Evolutionary conservation across 148 eudicot species (phyloP).

Genomic region (Nepenthes gracilis): DNA sequence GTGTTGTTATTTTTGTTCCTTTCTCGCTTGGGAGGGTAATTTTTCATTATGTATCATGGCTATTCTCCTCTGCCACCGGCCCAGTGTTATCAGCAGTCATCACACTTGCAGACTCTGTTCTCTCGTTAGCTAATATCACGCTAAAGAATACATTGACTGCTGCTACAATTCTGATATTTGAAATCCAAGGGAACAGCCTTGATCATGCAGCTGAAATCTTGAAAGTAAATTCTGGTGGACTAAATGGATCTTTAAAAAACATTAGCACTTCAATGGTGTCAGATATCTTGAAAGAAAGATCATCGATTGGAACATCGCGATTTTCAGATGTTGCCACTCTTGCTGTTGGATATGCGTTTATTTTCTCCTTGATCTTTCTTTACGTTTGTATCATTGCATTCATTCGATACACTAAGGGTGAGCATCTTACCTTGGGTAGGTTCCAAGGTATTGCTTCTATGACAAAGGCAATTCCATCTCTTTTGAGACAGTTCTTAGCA

Average conservation of each 20-base stretch:
- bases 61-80: slow-evolving; percentile 52
- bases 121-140: slow-evolving; percentile 75
- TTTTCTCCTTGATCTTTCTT: slow-evolving; percentile 64
- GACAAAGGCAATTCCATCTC: slow-evolving; percentile 78
- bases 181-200: slow-evolving; percentile 28
- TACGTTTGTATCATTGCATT: slow-evolving; percentile 78
- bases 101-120: slow-evolving; percentile 74
- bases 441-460: slow-evolving; percentile 79
- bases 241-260: slow-evolving; percentile 38
- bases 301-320: slow-evolving; percentile 54
- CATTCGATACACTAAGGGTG: slow-evolving; percentile 74
- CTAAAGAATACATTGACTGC: slow-evolving; percentile 69
- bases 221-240: slow-evolving; percentile 48
- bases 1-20: slow-evolving; percentile 82
- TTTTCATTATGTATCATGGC: slow-evolving; percentile 67
- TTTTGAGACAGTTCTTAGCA: slow-evolving; percentile 76
- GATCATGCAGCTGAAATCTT: slow-evolving; percentile 52
- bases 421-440: slow-evolving; percentile 83
- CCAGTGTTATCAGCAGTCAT: slow-evolving; percentile 65
- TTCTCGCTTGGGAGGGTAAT: slow-evolving; percentile 82
- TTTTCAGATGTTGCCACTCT: slow-evolving; percentile 91
- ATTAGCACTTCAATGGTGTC: slow-evolving; percentile 36
- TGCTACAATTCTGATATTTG: slow-evolving; percentile 62
- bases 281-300: slow-evolving; percentile 43
- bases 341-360: slow-evolving; percentile 87